A percentile compares a stretch with the other conserved stretches of the same genome.
These are phyloP conservation scores for Lactarius hengduanensis DNA, from an alignment of 768 basidiomycete genomes.

Conservation along the genomic window DNA sequence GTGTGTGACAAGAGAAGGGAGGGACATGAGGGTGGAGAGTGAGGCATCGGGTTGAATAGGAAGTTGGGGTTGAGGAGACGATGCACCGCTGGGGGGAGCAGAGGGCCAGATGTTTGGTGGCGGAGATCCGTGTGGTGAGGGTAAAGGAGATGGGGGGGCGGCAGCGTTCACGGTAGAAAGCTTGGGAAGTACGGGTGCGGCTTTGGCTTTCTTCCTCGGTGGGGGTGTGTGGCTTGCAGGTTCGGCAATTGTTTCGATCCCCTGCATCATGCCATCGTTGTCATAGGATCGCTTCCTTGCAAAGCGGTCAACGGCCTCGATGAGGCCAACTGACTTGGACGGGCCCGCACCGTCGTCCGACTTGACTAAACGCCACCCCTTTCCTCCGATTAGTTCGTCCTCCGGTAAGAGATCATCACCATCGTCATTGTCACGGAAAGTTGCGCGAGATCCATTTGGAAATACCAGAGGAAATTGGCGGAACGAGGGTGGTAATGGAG, in stretches of 20 bases:
- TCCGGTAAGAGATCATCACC: slow-evolving; percentile 70
- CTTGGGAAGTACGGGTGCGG: slow-evolving; percentile 55
- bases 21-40: slow-evolving; percentile 78
- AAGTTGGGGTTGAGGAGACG: slow-evolving; percentile 61
- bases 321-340: slow-evolving; percentile 57
- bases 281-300: slow-evolving; percentile 58
- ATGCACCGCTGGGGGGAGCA: slow-evolving; percentile 74
- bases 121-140: slow-evolving; percentile 84
- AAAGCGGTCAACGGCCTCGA: slow-evolving; percentile 82
- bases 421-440: slow-evolving; percentile 65
- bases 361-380: slow-evolving; percentile 74
- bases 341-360: slow-evolving; percentile 57
- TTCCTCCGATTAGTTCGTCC: slow-evolving; percentile 60
- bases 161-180: slow-evolving; percentile 64
- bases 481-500: slow-evolving; percentile 68
- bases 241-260: slow-evolving; percentile 60
- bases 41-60: slow-evolving; percentile 82
- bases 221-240: slow-evolving; percentile 47
- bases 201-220: slow-evolving; percentile 76
- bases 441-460: slow-evolving; percentile 77
- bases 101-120: slow-evolving; percentile 77
- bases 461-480: slow-evolving; percentile 77
- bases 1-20: slow-evolving; percentile 78
- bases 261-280: slow-evolving; percentile 65
- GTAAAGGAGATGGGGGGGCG: slow-evolving; percentile 80